Evolutionary conservation across 2,329 filamentous ascomycete genomes (phyloP).

Genomic region (Cladosporium sp.): DNA sequence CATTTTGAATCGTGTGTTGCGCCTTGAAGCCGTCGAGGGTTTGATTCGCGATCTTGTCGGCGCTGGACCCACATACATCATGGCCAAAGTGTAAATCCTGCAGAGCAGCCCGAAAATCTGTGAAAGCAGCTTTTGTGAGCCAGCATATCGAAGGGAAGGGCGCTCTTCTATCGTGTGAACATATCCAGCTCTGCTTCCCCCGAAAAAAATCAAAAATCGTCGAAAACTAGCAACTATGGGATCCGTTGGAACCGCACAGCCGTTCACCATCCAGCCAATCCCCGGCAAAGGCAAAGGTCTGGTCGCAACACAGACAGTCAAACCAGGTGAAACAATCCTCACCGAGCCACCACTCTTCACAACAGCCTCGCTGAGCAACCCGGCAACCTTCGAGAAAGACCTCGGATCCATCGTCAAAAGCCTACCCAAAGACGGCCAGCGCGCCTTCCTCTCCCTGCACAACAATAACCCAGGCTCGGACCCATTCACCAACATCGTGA

Average conservation of each 20-base stretch:
- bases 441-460: constrained; percentile 29
- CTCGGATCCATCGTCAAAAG: constrained; percentile 22
- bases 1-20: no score
- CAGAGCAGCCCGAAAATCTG: no score
- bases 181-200: no score
- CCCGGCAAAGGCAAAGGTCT: constrained; percentile 39
- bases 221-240: neutral
- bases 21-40: no score
- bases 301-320: constrained; percentile 34
- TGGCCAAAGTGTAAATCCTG: no score
- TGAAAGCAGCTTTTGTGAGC: no score
- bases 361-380: constrained; percentile 19
- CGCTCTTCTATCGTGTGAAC: no score
- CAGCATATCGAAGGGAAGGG: no score
- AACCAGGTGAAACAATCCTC: constrained; percentile 37
- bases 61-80: no score
- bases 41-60: no score
- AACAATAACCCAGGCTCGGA: constrained; percentile 26
- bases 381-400: constrained; percentile 17
- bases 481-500: constrained; percentile 29
- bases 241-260: neutral
- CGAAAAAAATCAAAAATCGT: neutral
- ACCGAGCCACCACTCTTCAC: constrained; percentile 37
- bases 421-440: constrained; percentile 24
- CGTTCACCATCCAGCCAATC: constrained; percentile 16